Base-by-base conservation (phyloP, 2,329 filamentous ascomycete genomes). In the Trichoderma gracile region DNA sequence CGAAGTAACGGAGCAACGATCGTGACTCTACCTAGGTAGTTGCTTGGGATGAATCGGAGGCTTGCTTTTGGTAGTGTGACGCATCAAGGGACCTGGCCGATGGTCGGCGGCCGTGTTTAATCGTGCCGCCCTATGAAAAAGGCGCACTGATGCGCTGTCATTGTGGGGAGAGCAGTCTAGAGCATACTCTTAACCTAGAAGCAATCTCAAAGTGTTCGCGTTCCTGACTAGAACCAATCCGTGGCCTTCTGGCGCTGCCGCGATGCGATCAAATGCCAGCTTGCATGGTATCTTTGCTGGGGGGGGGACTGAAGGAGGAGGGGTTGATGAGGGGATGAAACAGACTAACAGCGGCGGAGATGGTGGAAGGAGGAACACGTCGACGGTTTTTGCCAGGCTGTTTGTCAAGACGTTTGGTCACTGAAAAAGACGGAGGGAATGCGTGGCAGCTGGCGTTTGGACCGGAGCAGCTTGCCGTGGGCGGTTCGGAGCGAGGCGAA, bases 401-500 rank as follows among this genome's bases (percentile, higher is more conserved):
- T 30, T 30, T 30, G 30, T 30, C 30, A 9, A 9, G 8, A 9
- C 9, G 47, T 40, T 46, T 33, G 19, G 49, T 43, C 40, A 50
- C 33, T 25, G 25, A 46, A 40, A 46, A 30, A 17, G 46, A 60
- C 40, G 17, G 56, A n/a, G 6, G 10, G 40, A 7, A 38, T 62
- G 58, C 58, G 58, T 62, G 58, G 58, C 58, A 40, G 47, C 4
- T 25, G 40, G 49, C 58, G 58, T 62, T 62, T 62, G 58, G 58
- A 62, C 53, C 49, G 49, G 58, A 53, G 46, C 53, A 38, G 58
- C 25, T 62, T 62, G 49, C 38, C n/a, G 14, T 52, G 58, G 47
- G 23, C 58, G 14, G 21, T 45, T n/a, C 49, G 49, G 54, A 42
- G 62, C 63, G 64, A 64, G 54, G 69, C 65, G 49, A 52, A 56